Conservation (phyloP, 768 basidiomycete genomes). For the Sarcodon aspratus region DNA sequence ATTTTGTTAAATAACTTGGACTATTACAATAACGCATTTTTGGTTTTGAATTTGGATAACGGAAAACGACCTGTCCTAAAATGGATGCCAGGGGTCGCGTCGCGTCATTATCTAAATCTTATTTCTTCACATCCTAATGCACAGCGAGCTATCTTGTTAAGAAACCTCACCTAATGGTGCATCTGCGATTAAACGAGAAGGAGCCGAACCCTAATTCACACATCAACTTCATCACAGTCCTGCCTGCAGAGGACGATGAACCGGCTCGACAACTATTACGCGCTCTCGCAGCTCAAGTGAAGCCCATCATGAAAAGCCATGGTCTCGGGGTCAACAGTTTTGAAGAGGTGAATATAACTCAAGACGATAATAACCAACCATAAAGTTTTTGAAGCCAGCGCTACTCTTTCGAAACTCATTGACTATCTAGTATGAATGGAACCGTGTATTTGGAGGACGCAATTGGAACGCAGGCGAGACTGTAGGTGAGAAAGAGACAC, state of each 20-base stretch:
- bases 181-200: constrained; percentile 55
- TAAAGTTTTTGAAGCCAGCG: background rate
- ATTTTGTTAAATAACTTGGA: background rate
- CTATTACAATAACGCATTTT: too few relatives aligned
- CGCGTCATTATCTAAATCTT: too few relatives aligned
- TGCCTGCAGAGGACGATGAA: constrained; percentile 35
- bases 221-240: constrained; percentile 63
- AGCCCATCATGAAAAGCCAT: constrained; percentile 72
- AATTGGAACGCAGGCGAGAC: constrained; percentile 84
- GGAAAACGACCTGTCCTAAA: too few relatives aligned
- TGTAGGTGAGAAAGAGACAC: constrained; percentile 45
- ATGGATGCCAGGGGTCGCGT: too few relatives aligned
- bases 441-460: constrained; percentile 66
- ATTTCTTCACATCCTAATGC: too few relatives aligned
- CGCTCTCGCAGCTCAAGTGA: constrained; percentile 74
- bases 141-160: too few relatives aligned
- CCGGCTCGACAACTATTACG: constrained; percentile 63
- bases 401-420: background rate
- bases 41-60: too few relatives aligned
- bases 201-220: constrained; percentile 66
- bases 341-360: constrained; percentile 52
- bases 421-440: constrained; percentile 56
- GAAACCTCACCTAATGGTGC: constrained; percentile 40
- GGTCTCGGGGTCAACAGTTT: constrained; percentile 69
- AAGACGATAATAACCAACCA: background rate